Conservation (phyloP, 306 rosid species). For the Delonix regia region DNA sequence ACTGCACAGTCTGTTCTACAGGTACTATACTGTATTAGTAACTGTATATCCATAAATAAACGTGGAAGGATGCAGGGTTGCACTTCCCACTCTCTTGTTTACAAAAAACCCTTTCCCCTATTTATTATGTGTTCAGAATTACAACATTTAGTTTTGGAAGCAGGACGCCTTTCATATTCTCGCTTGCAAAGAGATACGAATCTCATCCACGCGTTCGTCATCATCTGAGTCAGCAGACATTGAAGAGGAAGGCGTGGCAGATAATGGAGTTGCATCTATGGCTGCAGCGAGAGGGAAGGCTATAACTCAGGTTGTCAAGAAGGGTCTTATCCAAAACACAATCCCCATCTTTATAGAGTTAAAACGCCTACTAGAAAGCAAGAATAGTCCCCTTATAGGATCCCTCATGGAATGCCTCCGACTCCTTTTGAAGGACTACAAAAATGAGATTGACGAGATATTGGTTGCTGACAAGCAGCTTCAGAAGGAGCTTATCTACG, state of each 20-base stretch:
- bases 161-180: conserved; percentile 89
- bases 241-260: conserved; percentile 80
- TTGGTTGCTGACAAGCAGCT: conserved; percentile 94
- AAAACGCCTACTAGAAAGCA: conserved; percentile 80
- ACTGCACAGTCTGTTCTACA: conserved; percentile 84
- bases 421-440: conserved; percentile 87
- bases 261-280: conserved; percentile 39
- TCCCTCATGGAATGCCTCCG: conserved; percentile 94
- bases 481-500: conserved; percentile 85
- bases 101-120: neutral
- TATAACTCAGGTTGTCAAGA: conserved; percentile 78
- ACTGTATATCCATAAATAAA: neutral
- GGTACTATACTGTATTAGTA: conserved; percentile 47
- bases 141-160: conserved; percentile 24
- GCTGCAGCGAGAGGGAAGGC: conserved; percentile 76
- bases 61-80: neutral
- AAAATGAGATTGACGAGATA: conserved; percentile 85
- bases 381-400: conserved; percentile 87
- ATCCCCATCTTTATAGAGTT: conserved; percentile 92
- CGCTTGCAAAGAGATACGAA: conserved; percentile 86
- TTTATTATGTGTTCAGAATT: conserved; percentile 28
- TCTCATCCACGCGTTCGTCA: conserved; percentile 55
- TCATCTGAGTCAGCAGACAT: conserved; percentile 68
- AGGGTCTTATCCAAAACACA: conserved; percentile 81
- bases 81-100: conserved; percentile 12